Conservation (phyloP, 1,284 basidiomycete species). For the Stereum hirsutum region DNA sequence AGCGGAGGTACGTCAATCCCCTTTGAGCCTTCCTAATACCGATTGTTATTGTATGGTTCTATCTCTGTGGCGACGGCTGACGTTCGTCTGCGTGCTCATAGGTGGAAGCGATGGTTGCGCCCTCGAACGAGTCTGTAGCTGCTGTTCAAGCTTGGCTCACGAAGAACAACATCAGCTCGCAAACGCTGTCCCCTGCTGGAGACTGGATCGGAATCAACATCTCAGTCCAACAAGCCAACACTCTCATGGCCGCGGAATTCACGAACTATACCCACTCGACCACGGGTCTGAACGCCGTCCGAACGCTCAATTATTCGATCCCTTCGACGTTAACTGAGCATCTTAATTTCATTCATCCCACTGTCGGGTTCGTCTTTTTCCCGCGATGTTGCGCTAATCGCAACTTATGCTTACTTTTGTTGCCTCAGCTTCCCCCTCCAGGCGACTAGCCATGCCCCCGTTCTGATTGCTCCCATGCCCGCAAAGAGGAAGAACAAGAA, state of each 20-base stretch:
- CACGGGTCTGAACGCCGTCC: constrained; percentile 20
- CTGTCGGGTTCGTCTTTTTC: too few species aligned
- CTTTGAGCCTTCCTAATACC: constrained; percentile 21
- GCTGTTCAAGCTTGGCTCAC: constrained; percentile 30
- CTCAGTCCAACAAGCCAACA: constrained; percentile 28
- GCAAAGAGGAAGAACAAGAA: too few species aligned
- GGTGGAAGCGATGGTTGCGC: constrained; percentile 25
- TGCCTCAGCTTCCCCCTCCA: too few species aligned
- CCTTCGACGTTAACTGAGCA: constrained; percentile 26
- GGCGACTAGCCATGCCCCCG: too few species aligned
- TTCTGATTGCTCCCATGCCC: too few species aligned
- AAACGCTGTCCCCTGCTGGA: constrained; percentile 23
- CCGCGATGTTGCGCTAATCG: too few species aligned
- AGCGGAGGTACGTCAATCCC: constrained; percentile 16
- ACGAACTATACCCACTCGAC: constrained; percentile 26
- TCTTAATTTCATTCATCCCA: constrained; percentile 32
- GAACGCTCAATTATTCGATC: constrained; percentile 33
- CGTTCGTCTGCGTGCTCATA: constrained; percentile 12
- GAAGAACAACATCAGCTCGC: constrained; percentile 23
- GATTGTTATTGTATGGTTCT: constrained; percentile 9
- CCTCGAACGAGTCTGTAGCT: constrained; percentile 22
- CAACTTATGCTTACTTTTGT: too few species aligned
- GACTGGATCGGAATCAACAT: constrained; percentile 33
- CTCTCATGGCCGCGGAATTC: constrained; percentile 29
- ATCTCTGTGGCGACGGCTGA: too few species aligned